Base-by-base conservation (phyloP, 2,329 filamentous ascomycete species). In the Ilyonectria sp. region DNA sequence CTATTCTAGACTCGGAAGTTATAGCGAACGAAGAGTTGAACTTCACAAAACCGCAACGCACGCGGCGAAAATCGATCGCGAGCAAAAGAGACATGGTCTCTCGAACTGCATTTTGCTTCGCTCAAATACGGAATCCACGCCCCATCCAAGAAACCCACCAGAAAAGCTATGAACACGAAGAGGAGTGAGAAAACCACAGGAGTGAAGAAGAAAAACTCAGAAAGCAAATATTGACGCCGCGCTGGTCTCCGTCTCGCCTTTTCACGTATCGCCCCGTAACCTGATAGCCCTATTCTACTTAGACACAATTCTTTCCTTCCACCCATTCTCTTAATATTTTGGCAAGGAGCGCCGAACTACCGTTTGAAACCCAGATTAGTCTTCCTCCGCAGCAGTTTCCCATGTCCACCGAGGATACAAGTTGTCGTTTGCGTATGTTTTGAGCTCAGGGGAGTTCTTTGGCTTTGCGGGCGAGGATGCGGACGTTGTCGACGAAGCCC, bases 401-500 rank as follows among this genome's bases (percentile, higher is more conserved):
- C 35, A 46, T 50, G 43, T 35, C 47, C 44, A 23, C 54, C 46
- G 49, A 59, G 52, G 53, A 59, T 53, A 50, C 50, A 43, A 15
- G 19, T 15, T 53, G n/a, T 47, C 6, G 35, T 37, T 37, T 55
- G 50, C 40, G 23, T 60, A 43, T 40, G 50, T 3, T 54, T 3
- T 54, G 50, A 35, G 35, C 37, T 52, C 23, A 68, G 13, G 61
- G 67, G 6, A 82, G 76, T 1, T 83, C 82, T 29, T 74, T 74
- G 37, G 80, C 81, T 63, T 83, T 83, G 52, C 84, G 80, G 0
- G 87, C 86, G 37, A 93, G 80, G 31, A 90, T 83, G 19, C 90
- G 85, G 40, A 93, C 84, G 72, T 96, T 95, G 78, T 94, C 91
- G 63, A 95, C 81, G 69, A 96, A 88, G 1, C 91, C 92, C 68